phyloP scores from a whole-genome alignment of 2,329 filamentous ascomycete genomes.

The Blumeriella jaapii region DNA sequence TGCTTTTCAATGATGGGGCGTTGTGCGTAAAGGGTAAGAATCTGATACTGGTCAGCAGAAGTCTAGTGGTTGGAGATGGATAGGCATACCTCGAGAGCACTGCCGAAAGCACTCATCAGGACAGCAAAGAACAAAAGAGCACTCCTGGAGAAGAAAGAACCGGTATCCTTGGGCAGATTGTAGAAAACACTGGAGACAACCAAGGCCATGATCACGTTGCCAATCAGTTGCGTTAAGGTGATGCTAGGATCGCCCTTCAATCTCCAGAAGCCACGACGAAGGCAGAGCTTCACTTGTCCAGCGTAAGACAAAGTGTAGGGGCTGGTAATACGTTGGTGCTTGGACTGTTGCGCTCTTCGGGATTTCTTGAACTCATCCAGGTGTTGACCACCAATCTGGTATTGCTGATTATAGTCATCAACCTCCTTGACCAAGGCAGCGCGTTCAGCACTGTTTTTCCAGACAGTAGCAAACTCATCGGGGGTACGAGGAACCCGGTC shows the following conservation, averaged over 20 bases:
- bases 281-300: conserved; percentile 71
- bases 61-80: not conserved
- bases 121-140: conserved; percentile 58
- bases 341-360: conserved; percentile 25
- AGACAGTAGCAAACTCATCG: conserved; percentile 53
- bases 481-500: conserved; percentile 52
- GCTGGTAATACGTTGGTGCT: conserved; percentile 10
- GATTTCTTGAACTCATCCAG: conserved; percentile 31
- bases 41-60: conserved; percentile 32
- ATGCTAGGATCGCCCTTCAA: conserved; percentile 64
- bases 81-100: conserved; percentile 39
- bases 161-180: conserved; percentile 41
- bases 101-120: conserved; percentile 52
- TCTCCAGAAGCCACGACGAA: conserved; percentile 70
- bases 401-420: conserved; percentile 18
- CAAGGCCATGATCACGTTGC: conserved; percentile 39
- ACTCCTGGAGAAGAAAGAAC: conserved; percentile 50
- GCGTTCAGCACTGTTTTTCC: conserved; percentile 35
- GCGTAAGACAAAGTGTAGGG: conserved; percentile 71
- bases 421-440: conserved; percentile 32
- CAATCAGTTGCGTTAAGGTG: conserved; percentile 36
- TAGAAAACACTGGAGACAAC: conserved; percentile 53
- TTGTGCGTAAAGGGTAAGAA: conserved; percentile 69
- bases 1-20: conserved; percentile 90
- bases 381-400: conserved; percentile 35